Conservation (phyloP, 257 asterid species). For the Datura wrightii region DNA sequence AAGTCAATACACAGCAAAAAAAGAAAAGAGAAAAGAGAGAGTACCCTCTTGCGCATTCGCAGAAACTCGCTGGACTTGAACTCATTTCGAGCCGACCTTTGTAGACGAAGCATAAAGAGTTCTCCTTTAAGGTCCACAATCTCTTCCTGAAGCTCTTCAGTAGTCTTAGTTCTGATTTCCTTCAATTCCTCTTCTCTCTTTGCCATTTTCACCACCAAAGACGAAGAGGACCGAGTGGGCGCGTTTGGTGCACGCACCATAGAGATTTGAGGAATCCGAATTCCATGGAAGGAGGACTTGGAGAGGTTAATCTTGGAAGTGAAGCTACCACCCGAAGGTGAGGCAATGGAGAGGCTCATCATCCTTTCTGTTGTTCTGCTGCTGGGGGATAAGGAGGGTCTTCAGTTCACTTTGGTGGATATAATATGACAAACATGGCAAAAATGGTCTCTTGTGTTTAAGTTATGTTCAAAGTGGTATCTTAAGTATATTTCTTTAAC, state of each 20-base stretch:
- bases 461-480: background rate
- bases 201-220: conserved; percentile 77
- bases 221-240: conserved; percentile 34
- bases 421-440: background rate
- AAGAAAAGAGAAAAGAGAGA: background rate
- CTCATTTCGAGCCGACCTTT: conserved; percentile 90
- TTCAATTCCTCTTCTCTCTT: conserved; percentile 79
- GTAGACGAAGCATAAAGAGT: conserved; percentile 95
- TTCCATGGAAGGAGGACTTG: conserved; percentile 65
- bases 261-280: conserved; percentile 55
- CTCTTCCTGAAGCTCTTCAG: conserved; percentile 82
- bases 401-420: background rate
- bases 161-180: conserved; percentile 73
- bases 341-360: conserved; percentile 72
- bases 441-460: background rate
- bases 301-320: conserved; percentile 49
- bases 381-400: background rate
- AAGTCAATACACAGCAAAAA: background rate
- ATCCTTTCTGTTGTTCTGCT: conserved; percentile 35
- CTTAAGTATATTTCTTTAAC: background rate
- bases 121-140: conserved; percentile 78
- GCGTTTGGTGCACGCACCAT: conserved; percentile 45
- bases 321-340: conserved; percentile 49
- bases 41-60: conserved; percentile 89
- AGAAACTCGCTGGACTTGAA: conserved; percentile 88